Base-by-base conservation (phyloP, 495 filamentous ascomycete genomes). In the Hypoxylon cercidicola region DNA sequence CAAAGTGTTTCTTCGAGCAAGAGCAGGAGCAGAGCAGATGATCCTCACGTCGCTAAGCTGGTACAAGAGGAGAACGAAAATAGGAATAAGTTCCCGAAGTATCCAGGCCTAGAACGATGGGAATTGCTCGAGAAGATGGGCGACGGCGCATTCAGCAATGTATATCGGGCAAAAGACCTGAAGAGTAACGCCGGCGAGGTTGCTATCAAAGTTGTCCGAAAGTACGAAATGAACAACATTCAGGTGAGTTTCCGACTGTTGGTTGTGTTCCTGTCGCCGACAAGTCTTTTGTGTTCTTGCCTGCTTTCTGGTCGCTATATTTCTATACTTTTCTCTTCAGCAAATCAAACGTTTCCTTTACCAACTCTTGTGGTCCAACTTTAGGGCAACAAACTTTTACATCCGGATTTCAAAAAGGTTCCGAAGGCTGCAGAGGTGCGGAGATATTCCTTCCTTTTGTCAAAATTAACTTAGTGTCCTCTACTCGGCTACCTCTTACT, bases 361-460 rank as follows among this genome's bases (percentile, higher is more conserved):
- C 77, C 78, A 80, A 79, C 76, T 60, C 63, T 52, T 64, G 67
- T 69, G 70, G 64, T 70, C 65, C 18, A 55, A 56, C 60, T 61
- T 69, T 92, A 97, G 93, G 86, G 89, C 84, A 83, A 90, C 77
- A 85, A 88, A 66, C 89, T 91, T 81, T 83, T 97, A 72, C 96
- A 97, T 88, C 90, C 93, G 81, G 91, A 93, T 74, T 93, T 97
- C 78, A 96, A 93, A 79, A 96, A 93, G 78, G 87, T 87, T 67
- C 92, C 93, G 41, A 96, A 96, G 83, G 90, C 89, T 77, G 92
- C 91, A 79, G 95, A 99, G 94, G 95, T 99, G 92, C 90, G 93
- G 89, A 78, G 79, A 77, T 75, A 64, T 72, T 77, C 64, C 75
- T 70, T 72, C 75, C 59, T 62, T 75, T 78, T 77, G 60, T 78